Conservation (phyloP, 331 rosid species). For the Acacia pycnantha region DNA sequence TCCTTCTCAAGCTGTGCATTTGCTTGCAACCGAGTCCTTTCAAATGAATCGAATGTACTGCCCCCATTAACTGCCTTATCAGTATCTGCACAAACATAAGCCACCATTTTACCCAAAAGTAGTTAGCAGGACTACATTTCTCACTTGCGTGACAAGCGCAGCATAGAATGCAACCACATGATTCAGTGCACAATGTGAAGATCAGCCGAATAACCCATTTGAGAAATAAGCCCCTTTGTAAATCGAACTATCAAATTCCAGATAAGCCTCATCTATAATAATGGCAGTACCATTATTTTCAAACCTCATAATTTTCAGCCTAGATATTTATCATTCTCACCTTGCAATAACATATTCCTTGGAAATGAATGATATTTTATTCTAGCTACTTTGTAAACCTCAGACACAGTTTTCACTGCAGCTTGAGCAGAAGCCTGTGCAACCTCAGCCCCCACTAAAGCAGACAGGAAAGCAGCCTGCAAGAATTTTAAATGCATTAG, state of each 20-base stretch:
- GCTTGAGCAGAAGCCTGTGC: constrained; percentile 87
- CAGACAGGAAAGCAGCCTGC: constrained; percentile 86
- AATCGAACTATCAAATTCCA: constrained; percentile 10
- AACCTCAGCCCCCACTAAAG: constrained; percentile 71
- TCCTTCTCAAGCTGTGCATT: constrained; percentile 61
- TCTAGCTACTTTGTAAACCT: constrained; percentile 44
- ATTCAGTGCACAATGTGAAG: not conserved
- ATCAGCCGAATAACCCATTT: constrained; percentile 4
- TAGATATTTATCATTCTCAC: constrained; percentile 37
- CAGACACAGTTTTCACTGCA: constrained; percentile 61
- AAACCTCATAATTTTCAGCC: not conserved
- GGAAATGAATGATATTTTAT: constrained; percentile 34
- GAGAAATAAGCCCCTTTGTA: not conserved
- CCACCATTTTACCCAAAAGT: constrained; percentile 22
- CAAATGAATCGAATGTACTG: constrained; percentile 29
- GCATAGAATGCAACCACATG: constrained; percentile 1
- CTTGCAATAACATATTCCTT: constrained; percentile 39
- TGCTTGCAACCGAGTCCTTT: constrained; percentile 50
- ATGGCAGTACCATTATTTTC: constrained; percentile 15
- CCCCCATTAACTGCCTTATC: constrained; percentile 47
- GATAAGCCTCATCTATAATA: constrained; percentile 5
- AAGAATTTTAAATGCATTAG: constrained; percentile 21
- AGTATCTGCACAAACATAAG: constrained; percentile 48
- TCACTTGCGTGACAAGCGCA: constrained; percentile 7
- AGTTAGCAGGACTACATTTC: constrained; percentile 5